These are phyloP conservation scores for Symmetrospora coprosmae DNA, from an alignment of 768 basidiomycete genomes.

Conservation along the genomic window DNA sequence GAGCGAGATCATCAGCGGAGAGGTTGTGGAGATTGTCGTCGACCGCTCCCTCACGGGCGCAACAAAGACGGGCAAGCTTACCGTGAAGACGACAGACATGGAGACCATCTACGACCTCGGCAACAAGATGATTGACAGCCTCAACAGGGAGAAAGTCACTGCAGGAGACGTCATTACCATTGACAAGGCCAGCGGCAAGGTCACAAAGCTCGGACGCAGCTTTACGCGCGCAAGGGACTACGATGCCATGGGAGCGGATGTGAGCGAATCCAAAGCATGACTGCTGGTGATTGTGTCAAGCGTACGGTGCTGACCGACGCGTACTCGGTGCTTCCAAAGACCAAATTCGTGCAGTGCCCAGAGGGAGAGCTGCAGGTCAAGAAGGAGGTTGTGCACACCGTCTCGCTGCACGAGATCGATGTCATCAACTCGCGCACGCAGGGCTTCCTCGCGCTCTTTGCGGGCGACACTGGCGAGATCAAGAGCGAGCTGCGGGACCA, in stretches of 20 bases:
- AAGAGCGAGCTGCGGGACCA: slow-evolving; percentile 91
- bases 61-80: slow-evolving; percentile 92
- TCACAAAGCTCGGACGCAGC: slow-evolving; percentile 86
- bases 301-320: neutral
- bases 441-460: slow-evolving; percentile 81
- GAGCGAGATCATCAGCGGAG: slow-evolving; percentile 91
- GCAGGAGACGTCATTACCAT: slow-evolving; percentile 87
- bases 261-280: slow-evolving; percentile 39
- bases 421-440: slow-evolving; percentile 98
- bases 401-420: slow-evolving; percentile 95
- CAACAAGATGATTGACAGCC: slow-evolving; percentile 95
- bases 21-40: slow-evolving; percentile 96
- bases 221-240: slow-evolving; percentile 96
- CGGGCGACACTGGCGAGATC: slow-evolving; percentile 96
- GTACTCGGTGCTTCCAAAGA: slow-evolving; percentile 44
- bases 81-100: slow-evolving; percentile 98
- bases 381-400: slow-evolving; percentile 92
- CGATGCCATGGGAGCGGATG: slow-evolving; percentile 98
- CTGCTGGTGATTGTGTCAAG: neutral
- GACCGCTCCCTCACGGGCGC: slow-evolving; percentile 94
- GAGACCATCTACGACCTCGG: slow-evolving; percentile 98
- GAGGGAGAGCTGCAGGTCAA: slow-evolving; percentile 96
- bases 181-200: slow-evolving; percentile 92
- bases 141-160: slow-evolving; percentile 91
- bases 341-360: slow-evolving; percentile 94